Percentiles rank a stretch among this genome's conserved stretches.
These are phyloP conservation scores for Neonectria sp. DNA, from an alignment of 2,329 filamentous ascomycete species.

Conservation along the genomic window DNA sequence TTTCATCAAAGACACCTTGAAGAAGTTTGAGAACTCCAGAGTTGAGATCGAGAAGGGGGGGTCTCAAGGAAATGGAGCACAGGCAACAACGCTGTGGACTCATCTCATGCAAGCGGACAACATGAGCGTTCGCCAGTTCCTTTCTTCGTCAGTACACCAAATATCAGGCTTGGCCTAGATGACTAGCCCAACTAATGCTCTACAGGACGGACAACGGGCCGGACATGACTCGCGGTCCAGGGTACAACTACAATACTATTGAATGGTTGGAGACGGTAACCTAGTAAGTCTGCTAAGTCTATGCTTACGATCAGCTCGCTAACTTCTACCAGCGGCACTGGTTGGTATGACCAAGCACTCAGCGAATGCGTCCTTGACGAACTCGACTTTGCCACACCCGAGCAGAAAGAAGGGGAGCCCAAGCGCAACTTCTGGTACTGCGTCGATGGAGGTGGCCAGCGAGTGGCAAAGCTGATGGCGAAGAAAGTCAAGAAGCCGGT, in stretches of 20 bases:
- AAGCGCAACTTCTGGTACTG: constrained; percentile 39
- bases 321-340: constrained; percentile 27
- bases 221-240: constrained; percentile 4
- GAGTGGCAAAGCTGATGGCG: constrained; percentile 33
- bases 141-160: constrained; percentile 34
- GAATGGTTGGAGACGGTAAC: constrained; percentile 42
- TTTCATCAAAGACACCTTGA: constrained; percentile 10
- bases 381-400: constrained; percentile 34
- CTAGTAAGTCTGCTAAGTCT: constrained; percentile 27
- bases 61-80: neutral
- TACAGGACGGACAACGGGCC: neutral
- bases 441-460: constrained; percentile 36
- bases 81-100: constrained; percentile 10
- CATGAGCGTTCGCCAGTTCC: constrained; percentile 40
- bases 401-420: neutral
- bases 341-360: constrained; percentile 42
- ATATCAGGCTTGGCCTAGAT: neutral
- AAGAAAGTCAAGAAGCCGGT: constrained; percentile 18
- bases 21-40: neutral
- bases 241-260: constrained; percentile 40
- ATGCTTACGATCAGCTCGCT: neutral
- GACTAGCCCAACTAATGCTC: neutral
- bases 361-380: constrained; percentile 39
- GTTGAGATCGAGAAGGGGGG: neutral
- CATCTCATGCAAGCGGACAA: constrained; percentile 35